Conservation (phyloP, 1,284 basidiomycete species). For the Singerocomus inundabilis region DNA sequence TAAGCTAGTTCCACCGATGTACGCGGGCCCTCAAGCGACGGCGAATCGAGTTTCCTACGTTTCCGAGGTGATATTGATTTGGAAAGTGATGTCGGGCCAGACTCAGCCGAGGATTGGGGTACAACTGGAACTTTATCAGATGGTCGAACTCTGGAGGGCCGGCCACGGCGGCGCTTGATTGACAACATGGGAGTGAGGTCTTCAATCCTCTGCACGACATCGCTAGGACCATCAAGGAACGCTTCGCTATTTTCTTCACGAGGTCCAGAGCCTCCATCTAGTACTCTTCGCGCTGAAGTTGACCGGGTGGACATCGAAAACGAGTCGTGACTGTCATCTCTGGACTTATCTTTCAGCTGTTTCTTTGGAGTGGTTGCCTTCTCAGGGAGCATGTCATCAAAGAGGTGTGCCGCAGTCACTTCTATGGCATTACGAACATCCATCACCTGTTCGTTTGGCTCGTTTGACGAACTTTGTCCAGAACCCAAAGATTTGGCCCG, state of each 20-base stretch:
- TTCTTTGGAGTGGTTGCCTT: conserved; percentile 20
- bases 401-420: conserved; percentile 33
- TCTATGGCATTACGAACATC: conserved; percentile 8
- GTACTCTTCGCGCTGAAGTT: conserved; percentile 19
- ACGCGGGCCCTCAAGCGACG: conserved; percentile 9
- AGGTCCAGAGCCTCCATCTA: conserved; percentile 7
- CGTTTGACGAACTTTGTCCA: conserved; percentile 13
- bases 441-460: conserved; percentile 16
- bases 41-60: conserved; percentile 29
- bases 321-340: conserved; percentile 16
- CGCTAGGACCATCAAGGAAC: conserved; percentile 3
- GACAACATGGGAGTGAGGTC: conserved; percentile 2
- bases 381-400: conserved; percentile 29
- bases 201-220: conserved; percentile 9
- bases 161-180: conserved; percentile 32
- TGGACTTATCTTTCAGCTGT: conserved; percentile 13
- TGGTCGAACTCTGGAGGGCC: conserved; percentile 13
- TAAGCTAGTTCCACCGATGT: conserved; percentile 4
- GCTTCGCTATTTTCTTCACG: conserved; percentile 8
- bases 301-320: conserved; percentile 17
- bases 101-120: conserved; percentile 7
- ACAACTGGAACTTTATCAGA: conserved; percentile 1
- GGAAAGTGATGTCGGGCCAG: conserved; percentile 8
- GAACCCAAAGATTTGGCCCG: conserved; percentile 20
- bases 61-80: conserved; percentile 23